These are phyloP conservation scores for Penicillium sp. DNA, from an alignment of 2,329 filamentous ascomycete species.

Conservation along the genomic window DNA sequence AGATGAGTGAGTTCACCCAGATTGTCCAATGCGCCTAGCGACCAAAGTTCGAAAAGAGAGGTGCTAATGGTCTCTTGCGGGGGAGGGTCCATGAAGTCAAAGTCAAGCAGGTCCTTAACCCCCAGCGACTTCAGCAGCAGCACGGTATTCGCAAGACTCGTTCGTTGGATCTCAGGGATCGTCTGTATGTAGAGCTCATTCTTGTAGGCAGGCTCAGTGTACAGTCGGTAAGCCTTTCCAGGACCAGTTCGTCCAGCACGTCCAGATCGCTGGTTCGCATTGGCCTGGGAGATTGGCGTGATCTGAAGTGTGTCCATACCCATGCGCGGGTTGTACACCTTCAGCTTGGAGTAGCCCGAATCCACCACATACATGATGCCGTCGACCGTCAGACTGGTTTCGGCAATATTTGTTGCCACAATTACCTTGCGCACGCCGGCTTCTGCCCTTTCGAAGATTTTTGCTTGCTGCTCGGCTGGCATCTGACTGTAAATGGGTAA, in stretches of 20 bases:
- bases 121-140: conserved; percentile 92
- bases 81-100: conserved; percentile 98
- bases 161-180: conserved; percentile 96
- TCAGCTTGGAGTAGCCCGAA: conserved; percentile 93
- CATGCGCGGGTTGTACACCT: conserved; percentile 98
- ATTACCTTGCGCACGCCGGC: conserved; percentile 96
- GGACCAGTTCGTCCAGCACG: conserved; percentile 93
- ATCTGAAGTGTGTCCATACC: conserved; percentile 99
- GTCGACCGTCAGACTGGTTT: conserved; percentile 96
- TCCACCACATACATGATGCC: conserved; percentile 99
- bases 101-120: conserved; percentile 91
- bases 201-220: conserved; percentile 91
- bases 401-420: conserved; percentile 97
- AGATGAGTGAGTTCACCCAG: conserved; percentile 87
- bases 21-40: conserved; percentile 89
- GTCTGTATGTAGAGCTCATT: conserved; percentile 97
- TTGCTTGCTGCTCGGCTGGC: conserved; percentile 96
- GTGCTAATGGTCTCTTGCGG: conserved; percentile 98
- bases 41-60: conserved; percentile 96
- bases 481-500: conserved; percentile 99
- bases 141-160: conserved; percentile 93
- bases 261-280: conserved; percentile 89
- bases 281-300: conserved; percentile 95
- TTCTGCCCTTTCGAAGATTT: conserved; percentile 91
- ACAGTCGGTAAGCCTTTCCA: conserved; percentile 92